Evolutionary conservation across 1,284 basidiomycete genomes (phyloP), one percentile per base, ranked within the genome.

Genomic region (Pyrrhoderma noxium): DNA sequence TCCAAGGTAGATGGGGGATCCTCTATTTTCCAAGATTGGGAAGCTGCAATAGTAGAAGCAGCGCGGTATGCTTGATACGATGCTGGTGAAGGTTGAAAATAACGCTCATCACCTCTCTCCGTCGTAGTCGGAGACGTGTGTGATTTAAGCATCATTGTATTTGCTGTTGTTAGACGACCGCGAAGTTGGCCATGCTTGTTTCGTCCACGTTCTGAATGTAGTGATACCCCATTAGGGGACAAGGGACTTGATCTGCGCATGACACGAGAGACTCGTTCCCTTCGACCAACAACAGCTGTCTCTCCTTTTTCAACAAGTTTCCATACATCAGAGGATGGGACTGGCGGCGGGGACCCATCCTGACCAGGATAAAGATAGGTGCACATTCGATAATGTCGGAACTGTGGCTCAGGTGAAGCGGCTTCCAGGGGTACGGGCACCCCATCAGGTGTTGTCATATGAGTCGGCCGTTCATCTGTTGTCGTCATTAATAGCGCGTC

Each of bases 361-460:
- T 34, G 9, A 35, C 39, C 45, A 8, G 51, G 51, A 21, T 47
- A 52, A 11, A 52, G 37, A 22, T 52, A 47, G 11, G 51, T 52
- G 25, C 51, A 47, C 51, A 52, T 52, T 19, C 51, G 51, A 23
- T 52, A 52, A 41, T 52, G 51, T 13, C 51, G 45, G 21, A 47
- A 52, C 23, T 47, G 44, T 3, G 45, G 45, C 16, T 47, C 45
- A 13, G 45, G 51, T 27, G 38, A 41, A 8, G 37, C 43, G 1
- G 43, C 44, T 25, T 25, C 44, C 9, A 46, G 50, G 14, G 16
- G 16, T 5, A 18, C 38, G 14, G n/a, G 38, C 8, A 7, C n/a
- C 8, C 38, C 38, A 40, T 40, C 38, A 16, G 31, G 25, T 2
- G 35, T 46, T 8, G 34, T n/a, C 39, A 36, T 52, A 1, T 21